These are phyloP conservation scores for Vararia minispora DNA, from an alignment of 768 basidiomycete genomes.

Conservation along the genomic window DNA sequence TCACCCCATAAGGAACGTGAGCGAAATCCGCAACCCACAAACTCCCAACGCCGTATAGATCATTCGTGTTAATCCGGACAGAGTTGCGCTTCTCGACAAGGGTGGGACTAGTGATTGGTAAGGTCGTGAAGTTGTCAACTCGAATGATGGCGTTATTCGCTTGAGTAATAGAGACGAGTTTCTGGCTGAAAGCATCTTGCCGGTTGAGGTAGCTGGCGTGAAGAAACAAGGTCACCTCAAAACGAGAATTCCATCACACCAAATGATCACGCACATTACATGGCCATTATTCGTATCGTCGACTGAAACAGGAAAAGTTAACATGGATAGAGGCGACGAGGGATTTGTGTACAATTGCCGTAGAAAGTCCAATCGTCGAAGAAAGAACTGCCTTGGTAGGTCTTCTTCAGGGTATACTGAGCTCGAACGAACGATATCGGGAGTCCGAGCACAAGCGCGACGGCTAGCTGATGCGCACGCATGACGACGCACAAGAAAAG, in stretches of 20 bases:
- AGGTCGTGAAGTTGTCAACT: background rate
- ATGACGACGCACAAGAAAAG: no score
- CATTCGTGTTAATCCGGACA: background rate
- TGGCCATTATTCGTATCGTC: background rate
- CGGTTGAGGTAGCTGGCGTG: no score
- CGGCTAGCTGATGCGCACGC: no score
- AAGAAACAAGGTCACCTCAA: no score
- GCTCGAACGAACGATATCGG: no score
- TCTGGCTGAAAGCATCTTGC: background rate
- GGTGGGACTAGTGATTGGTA: no score
- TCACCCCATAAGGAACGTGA: slow-evolving; percentile 1
- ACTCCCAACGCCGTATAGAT: background rate
- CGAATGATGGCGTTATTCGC: background rate
- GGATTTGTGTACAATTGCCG: background rate
- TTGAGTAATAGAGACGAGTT: background rate
- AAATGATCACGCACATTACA: background rate
- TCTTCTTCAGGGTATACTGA: background rate
- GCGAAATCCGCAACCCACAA: slow-evolving; percentile 2
- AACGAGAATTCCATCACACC: background rate
- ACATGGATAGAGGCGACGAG: background rate
- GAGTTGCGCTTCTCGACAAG: background rate
- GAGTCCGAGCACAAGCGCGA: no score
- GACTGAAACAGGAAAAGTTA: background rate
- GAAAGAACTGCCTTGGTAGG: background rate
- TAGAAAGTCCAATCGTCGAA: background rate